phyloP scores from a whole-genome alignment of 345 rosid genomes.

The Eucalyptus polybractea region DNA sequence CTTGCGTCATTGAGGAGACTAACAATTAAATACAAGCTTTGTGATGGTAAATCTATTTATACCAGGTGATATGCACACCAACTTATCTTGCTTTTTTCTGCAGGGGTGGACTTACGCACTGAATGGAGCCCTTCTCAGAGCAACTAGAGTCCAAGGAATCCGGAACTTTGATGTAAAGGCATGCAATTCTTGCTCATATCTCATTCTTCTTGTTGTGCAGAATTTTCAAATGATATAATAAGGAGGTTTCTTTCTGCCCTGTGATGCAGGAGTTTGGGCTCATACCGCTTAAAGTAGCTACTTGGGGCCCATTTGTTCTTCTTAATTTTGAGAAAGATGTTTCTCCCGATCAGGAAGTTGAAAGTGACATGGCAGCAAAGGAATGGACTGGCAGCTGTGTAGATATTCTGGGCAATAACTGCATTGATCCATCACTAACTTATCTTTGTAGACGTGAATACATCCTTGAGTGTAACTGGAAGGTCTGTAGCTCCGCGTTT shows the following conservation, averaged over 20 bases:
- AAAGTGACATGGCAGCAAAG: constrained; percentile 13
- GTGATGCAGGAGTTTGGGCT: constrained; percentile 75
- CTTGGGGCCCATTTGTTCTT: constrained; percentile 91
- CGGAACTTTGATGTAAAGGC: constrained; percentile 47
- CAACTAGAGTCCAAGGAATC: constrained; percentile 56
- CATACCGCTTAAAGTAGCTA: constrained; percentile 44
- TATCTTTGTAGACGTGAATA: constrained; percentile 71
- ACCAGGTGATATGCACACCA: neutral
- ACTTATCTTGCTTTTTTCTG: neutral
- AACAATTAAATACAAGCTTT: neutral
- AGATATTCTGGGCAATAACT: constrained; percentile 33
- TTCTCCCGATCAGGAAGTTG: constrained; percentile 7
- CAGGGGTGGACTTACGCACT: constrained; percentile 91
- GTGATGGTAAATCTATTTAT: neutral
- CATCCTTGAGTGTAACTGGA: constrained; percentile 78
- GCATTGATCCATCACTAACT: constrained; percentile 51
- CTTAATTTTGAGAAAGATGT: constrained; percentile 32
- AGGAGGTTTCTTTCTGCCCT: neutral
- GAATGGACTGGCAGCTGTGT: constrained; percentile 84
- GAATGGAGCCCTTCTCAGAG: constrained; percentile 73
- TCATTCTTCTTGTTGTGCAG: neutral
- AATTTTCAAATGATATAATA: neutral
- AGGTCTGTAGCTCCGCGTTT: constrained; percentile 20
- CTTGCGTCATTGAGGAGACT: neutral
- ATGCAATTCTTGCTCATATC: neutral